Percentiles rank a stretch among this genome's conserved stretches.
These are phyloP conservation scores for Chlamydomonas eustigma DNA, from an alignment of 139 green algal species.

Conservation along the genomic window DNA sequence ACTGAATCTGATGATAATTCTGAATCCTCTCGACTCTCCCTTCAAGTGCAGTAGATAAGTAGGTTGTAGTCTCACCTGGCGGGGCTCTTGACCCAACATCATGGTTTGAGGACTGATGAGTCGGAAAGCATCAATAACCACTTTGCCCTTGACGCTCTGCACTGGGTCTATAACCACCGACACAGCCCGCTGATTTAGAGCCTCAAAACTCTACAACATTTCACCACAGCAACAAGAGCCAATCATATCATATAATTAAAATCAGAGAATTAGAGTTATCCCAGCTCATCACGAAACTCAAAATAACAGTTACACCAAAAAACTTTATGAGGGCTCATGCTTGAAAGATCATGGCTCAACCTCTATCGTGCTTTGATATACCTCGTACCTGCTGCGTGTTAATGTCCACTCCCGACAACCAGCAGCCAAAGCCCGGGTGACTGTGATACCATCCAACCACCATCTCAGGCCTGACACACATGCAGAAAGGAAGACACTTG, in stretches of 20 bases:
- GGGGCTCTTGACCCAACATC: conserved; percentile 89
- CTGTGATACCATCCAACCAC: conserved; percentile 99
- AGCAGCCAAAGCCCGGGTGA: conserved; percentile 98
- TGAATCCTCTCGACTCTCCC: no score
- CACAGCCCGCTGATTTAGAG: conserved; percentile 92
- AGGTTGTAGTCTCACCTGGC: conserved; percentile 3
- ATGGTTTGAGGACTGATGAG: conserved; percentile 96
- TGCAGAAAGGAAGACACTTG: no score
- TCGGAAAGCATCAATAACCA: conserved; percentile 94
- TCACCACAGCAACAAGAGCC: no score
- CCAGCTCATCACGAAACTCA: no score
- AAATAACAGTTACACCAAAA: no score
- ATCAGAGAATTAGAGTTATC: no score
- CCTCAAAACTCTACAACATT: conserved; percentile 80
- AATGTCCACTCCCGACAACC: conserved; percentile 99
- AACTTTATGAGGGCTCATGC: no score
- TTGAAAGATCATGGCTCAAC: no score
- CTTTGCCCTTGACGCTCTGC: conserved; percentile 88
- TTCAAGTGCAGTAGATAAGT: no score
- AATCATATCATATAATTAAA: no score
- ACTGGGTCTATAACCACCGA: conserved; percentile 98
- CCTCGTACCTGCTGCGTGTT: conserved; percentile 98
- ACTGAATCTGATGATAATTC: no score
- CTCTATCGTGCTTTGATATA: no score
- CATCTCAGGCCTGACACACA: conserved; percentile 97